Evolutionary conservation across 129 eudicot species (phyloP), one percentile per base, ranked within the genome.

Genomic region (Lactuca saligna): DNA sequence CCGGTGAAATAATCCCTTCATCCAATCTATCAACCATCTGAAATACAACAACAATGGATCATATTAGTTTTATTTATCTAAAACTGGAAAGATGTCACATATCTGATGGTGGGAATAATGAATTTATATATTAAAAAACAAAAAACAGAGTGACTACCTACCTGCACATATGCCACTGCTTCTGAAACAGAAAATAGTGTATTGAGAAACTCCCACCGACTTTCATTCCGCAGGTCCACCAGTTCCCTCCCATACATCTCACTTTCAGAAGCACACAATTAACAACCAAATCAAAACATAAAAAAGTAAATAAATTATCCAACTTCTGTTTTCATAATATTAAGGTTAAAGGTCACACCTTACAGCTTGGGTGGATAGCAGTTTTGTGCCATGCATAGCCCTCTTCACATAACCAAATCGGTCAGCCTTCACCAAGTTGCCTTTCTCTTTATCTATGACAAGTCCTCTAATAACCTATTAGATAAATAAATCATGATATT

Each of bases 81-180:
- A 60, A 33, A 11, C 9, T 20, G 46, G 15, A 66, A 66, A 32
- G 44, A 12, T 29, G 65, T 38, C 73, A 69, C 54, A 61, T 58
- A 35, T 62, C 44, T 62, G 29, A 25, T 25, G 29, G 29, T 25
- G 42, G 51, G 37, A 66, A 57, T 46, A 41, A 64, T 15, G 44
- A 54, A 68, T 38, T 62, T 13, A 11, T 31, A 71, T 50, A 76
- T 42, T 8, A 5, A 39, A 13, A 57, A 69, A 20, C 20, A 20
- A 42, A 31, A 38, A 71, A 16, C 9, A 60, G 38, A 65, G 53
- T 48, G 65, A 69, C 42, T 46, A 74, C 42, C 51, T 82, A 92
- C 98, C 98, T 92, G 98, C 98, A 92, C 86, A 75, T 80, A 89
- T 12, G 98, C 98, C 66, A 86, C 96, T 49, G 96, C 98, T 85